Evolutionary conservation across 2,329 filamentous ascomycete genomes (phyloP).

Genomic region (Ascochyta fabae): DNA sequence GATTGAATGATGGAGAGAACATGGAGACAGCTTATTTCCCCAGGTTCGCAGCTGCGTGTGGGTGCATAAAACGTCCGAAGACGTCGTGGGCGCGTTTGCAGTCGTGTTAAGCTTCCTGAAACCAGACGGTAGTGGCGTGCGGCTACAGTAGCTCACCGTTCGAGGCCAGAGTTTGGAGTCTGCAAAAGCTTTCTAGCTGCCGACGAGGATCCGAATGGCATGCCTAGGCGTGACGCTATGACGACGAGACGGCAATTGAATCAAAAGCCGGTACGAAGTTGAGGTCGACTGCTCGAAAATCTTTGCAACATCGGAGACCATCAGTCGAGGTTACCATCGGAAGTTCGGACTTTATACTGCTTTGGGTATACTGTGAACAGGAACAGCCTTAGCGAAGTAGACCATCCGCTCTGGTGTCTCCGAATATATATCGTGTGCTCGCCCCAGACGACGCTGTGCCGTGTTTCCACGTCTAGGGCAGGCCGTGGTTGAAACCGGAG

Average conservation of each 20-base stretch:
- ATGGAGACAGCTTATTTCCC: conserved; percentile 10
- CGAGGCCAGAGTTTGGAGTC: conserved; percentile 5
- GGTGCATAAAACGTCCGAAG: neutral
- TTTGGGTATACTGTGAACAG: conserved; percentile 9
- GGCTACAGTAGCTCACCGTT: conserved; percentile 9
- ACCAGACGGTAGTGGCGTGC: conserved; percentile 20
- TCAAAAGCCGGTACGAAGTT: conserved; percentile 15
- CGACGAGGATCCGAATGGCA: conserved; percentile 11
- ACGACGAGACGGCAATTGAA: conserved; percentile 11
- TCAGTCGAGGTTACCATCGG: conserved; percentile 9
- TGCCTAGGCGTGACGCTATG: conserved; percentile 11
- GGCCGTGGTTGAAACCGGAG: conserved; percentile 6
- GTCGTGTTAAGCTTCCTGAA: conserved; percentile 12
- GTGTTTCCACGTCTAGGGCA: neutral
- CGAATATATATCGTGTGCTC: conserved; percentile 8
- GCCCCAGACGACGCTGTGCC: conserved; percentile 8
- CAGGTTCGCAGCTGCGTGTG: neutral
- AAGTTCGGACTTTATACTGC: conserved; percentile 12
- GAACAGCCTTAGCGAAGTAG: conserved; percentile 12
- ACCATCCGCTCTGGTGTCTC: conserved; percentile 9
- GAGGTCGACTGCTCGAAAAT: conserved; percentile 6
- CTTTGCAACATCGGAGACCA: conserved; percentile 11
- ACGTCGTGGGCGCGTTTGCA: neutral
- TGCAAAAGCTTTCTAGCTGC: conserved; percentile 18
- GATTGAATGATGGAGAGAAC: conserved; percentile 16